A percentile compares a stretch with the other conserved stretches of the same genome.
Conservation (phyloP, 177 flowering plant genomes). For the Vitis hybrid region DNA sequence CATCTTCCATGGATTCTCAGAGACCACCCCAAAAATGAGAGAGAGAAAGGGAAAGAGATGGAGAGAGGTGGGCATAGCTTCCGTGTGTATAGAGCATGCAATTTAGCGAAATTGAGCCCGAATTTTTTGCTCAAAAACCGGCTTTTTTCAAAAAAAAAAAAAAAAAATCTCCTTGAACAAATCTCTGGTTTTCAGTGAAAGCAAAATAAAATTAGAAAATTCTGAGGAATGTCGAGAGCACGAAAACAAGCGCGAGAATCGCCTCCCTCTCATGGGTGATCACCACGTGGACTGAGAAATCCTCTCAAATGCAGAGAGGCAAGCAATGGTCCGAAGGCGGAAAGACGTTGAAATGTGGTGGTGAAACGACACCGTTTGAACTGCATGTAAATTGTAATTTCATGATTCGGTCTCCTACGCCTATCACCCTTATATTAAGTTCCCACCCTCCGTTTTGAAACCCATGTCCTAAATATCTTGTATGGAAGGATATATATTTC, state of each 20-base stretch:
- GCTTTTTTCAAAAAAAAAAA: not conserved
- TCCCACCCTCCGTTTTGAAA: no score
- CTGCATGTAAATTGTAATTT: no score
- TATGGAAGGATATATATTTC: no score
- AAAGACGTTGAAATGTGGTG: no score
- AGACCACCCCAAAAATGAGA: slow-evolving; percentile 11
- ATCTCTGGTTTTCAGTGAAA: not conserved
- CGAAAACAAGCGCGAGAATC: not conserved
- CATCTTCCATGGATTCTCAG: slow-evolving; percentile 23
- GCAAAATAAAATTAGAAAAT: not conserved
- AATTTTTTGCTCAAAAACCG: slow-evolving; percentile 26
- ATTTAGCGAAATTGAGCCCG: slow-evolving; percentile 10
- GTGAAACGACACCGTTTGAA: no score
- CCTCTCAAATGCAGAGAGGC: no score
- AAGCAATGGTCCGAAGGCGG: no score
- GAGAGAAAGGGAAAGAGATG: slow-evolving; percentile 1
- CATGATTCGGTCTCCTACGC: no score
- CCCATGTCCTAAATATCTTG: no score
- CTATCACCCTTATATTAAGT: no score
- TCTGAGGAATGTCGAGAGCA: not conserved
- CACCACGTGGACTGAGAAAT: no score
- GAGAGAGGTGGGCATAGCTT: slow-evolving; percentile 10
- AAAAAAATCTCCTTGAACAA: not conserved
- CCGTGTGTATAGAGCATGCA: not conserved
- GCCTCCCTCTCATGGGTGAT: not conserved